Evolutionary conservation across 495 filamentous ascomycete species (phyloP).

Genomic region (Penicillium cinerascens): DNA sequence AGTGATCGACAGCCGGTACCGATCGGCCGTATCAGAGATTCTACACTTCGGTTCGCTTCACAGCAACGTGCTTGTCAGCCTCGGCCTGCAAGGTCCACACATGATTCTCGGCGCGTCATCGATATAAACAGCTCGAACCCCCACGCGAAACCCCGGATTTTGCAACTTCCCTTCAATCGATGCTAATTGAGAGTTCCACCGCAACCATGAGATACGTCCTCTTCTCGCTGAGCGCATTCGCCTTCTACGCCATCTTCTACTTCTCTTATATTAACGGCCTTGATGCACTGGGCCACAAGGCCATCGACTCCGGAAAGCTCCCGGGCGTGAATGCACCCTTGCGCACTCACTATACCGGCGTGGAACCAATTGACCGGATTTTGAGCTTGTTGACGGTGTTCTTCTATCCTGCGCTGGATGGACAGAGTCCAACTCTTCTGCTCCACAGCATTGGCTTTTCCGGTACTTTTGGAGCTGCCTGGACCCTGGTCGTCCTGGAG

Average conservation of each 20-base stretch:
- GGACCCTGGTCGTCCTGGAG: constrained; percentile 55
- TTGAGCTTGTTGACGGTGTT: constrained; percentile 48
- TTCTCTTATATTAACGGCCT: constrained; percentile 42
- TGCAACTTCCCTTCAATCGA: too few relatives aligned
- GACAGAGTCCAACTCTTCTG: constrained; percentile 38
- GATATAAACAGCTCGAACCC: constrained; percentile 3
- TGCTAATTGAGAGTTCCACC: neutral
- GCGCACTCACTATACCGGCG: constrained; percentile 48
- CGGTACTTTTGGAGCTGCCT: constrained; percentile 53
- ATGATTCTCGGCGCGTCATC: constrained; percentile 4
- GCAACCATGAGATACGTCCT: constrained; percentile 32
- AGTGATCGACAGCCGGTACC: constrained; percentile 13
- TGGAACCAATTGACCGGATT: constrained; percentile 44
- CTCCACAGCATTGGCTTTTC: constrained; percentile 50
- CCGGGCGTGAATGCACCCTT: constrained; percentile 40
- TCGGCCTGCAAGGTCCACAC: constrained; percentile 12
- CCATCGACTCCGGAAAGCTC: constrained; percentile 31
- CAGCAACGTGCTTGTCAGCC: neutral
- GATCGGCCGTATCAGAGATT: neutral
- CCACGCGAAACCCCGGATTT: neutral
- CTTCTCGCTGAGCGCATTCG: constrained; percentile 39
- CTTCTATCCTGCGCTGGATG: constrained; percentile 55
- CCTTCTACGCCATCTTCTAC: constrained; percentile 41
- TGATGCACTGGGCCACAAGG: constrained; percentile 24
- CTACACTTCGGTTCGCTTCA: constrained; percentile 4